phyloP scores from a whole-genome alignment of 2,329 filamentous ascomycete species.

The Fusarium newnesense region DNA sequence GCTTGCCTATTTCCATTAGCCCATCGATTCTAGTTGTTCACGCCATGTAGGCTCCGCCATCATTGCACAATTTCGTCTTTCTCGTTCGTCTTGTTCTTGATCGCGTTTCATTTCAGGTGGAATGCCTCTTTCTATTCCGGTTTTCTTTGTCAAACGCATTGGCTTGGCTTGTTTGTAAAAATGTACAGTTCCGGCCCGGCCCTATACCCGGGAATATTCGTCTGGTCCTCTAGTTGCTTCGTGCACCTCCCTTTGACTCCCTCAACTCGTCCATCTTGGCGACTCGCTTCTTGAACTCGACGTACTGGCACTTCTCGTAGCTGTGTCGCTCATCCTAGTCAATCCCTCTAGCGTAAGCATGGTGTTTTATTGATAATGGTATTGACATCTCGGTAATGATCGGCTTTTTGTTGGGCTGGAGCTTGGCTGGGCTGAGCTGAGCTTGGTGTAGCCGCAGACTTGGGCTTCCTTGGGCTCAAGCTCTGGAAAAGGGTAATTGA shows the following conservation, averaged over 20 bases:
- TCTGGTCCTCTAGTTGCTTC: slow-evolving; percentile 76
- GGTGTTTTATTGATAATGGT: slow-evolving; percentile 12
- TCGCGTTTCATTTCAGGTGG: slow-evolving; percentile 30
- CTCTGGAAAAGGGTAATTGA: slow-evolving; percentile 30
- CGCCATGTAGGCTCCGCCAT: slow-evolving; percentile 29
- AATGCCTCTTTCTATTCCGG: slow-evolving; percentile 43
- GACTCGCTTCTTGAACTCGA: slow-evolving; percentile 97
- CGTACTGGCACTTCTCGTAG: slow-evolving; percentile 99
- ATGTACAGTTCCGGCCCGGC: slow-evolving; percentile 46
- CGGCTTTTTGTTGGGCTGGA: slow-evolving; percentile 9
- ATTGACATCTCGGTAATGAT: slow-evolving; percentile 23
- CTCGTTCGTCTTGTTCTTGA: slow-evolving; percentile 7
- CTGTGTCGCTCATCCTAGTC: slow-evolving; percentile 90
- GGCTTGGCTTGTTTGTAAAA: slow-evolving; percentile 44
- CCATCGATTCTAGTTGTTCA: slow-evolving; percentile 41
- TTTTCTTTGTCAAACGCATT: slow-evolving; percentile 36
- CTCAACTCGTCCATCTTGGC: slow-evolving; percentile 98
- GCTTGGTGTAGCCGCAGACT: slow-evolving; percentile 12
- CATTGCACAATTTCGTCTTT: slow-evolving; percentile 18
- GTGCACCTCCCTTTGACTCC: slow-evolving; percentile 82
- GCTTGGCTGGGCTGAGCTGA: slow-evolving; percentile 1
- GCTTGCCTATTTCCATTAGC: slow-evolving; percentile 39
- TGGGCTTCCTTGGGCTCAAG: slow-evolving; percentile 1
- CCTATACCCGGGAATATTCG: slow-evolving; percentile 17
- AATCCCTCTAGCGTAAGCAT: slow-evolving; percentile 36